Conservation (phyloP, 2,329 filamentous ascomycete genomes). For the Colletotrichum nymphaeae region DNA sequence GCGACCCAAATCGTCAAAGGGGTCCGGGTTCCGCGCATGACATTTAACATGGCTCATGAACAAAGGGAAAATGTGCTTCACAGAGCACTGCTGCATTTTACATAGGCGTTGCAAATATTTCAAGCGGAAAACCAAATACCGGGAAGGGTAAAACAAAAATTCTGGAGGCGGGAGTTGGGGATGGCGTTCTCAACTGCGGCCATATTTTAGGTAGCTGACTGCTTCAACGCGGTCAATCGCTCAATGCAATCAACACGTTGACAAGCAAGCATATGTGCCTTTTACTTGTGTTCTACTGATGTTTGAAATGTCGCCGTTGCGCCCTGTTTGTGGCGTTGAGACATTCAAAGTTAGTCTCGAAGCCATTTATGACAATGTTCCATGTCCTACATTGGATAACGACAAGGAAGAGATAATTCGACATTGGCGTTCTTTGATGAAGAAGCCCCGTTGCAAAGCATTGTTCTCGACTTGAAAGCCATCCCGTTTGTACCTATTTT, state of each 20-base stretch:
- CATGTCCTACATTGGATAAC: too few relatives aligned
- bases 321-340: neutral
- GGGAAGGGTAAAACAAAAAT: constrained; percentile 32
- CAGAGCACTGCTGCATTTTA: constrained; percentile 45
- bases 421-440: neutral
- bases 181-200: constrained; percentile 41
- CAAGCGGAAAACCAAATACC: constrained; percentile 27
- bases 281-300: neutral
- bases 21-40: constrained; percentile 23
- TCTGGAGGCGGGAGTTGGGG: constrained; percentile 39
- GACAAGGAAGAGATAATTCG: neutral
- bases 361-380: neutral
- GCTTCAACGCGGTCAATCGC: constrained; percentile 34
- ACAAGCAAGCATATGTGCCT: neutral
- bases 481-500: neutral
- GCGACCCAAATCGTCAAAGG: constrained; percentile 4
- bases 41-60: constrained; percentile 38
- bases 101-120: constrained; percentile 48
- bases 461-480: neutral
- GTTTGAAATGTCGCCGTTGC: too few relatives aligned
- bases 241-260: constrained; percentile 34
- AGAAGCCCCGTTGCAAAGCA: neutral
- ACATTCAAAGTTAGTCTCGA: neutral
- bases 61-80: constrained; percentile 35
- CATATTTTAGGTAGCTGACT: constrained; percentile 27